These are phyloP conservation scores for Hygrophila difformis DNA, from an alignment of 257 asterid species.

Conservation along the genomic window DNA sequence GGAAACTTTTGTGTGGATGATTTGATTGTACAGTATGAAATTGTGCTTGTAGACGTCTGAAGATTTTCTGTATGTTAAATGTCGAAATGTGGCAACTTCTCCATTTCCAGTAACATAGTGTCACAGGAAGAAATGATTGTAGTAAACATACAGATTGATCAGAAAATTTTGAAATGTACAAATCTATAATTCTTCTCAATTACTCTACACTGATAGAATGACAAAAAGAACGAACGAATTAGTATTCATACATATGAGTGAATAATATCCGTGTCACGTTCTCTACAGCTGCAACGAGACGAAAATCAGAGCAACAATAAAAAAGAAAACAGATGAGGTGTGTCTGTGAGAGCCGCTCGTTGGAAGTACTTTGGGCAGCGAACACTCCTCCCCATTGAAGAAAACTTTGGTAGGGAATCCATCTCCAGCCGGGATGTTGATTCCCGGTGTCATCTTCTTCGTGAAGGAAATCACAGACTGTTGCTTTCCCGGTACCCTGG, in stretches of 20 bases:
- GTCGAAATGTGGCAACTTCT: too few relatives aligned
- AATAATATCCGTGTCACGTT: not conserved
- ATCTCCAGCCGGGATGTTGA: conserved; percentile 56
- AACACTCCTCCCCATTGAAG: conserved; percentile 95
- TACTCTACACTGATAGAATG: conserved; percentile 7
- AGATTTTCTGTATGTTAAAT: too few relatives aligned
- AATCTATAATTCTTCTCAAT: conserved; percentile 5
- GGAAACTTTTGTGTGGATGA: too few relatives aligned
- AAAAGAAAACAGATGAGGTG: conserved; percentile 16
- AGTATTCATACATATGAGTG: conserved; percentile 14
- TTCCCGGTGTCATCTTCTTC: conserved; percentile 61
- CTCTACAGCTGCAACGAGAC: conserved; percentile 39
- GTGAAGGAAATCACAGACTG: conserved; percentile 89
- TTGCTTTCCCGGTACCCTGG: conserved; percentile 77
- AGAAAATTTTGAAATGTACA: conserved; percentile 12
- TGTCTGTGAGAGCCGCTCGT: conserved; percentile 27
- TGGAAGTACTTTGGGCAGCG: conserved; percentile 61
- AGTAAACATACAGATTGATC: not conserved
- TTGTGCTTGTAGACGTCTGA: too few relatives aligned
- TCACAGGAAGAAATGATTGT: too few relatives aligned
- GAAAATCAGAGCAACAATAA: conserved; percentile 20
- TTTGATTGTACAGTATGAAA: too few relatives aligned
- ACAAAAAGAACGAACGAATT: conserved; percentile 69
- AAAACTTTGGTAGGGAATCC: conserved; percentile 81
- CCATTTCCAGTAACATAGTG: too few relatives aligned